Conservation (phyloP, 192 early-diverging fungal genomes). For the Bifiguratus adelaidae region DNA sequence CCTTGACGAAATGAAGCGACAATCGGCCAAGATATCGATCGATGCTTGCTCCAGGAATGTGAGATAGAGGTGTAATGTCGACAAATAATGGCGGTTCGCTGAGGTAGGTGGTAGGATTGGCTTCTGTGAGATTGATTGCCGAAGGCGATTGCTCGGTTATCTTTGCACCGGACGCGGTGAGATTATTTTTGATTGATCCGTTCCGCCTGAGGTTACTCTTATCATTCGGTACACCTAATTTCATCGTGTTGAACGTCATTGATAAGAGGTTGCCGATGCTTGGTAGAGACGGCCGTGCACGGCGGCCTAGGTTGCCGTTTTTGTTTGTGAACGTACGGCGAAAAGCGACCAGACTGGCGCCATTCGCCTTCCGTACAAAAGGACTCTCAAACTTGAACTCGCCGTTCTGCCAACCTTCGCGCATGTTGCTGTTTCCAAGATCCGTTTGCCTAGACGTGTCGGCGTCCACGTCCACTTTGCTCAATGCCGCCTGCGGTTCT, state of each 20-base stretch:
- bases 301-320: no score
- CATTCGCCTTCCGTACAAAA: no score
- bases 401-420: neutral
- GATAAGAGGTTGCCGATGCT: neutral
- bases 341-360: no score
- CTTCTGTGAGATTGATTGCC: slow-evolving; percentile 5
- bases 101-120: slow-evolving; percentile 4
- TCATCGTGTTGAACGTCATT: no score
- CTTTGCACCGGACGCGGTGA: neutral
- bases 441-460: no score
- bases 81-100: slow-evolving; percentile 19
- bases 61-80: slow-evolving; percentile 59
- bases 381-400: neutral
- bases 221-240: no score
- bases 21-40: slow-evolving; percentile 55
- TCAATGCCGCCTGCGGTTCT: slow-evolving; percentile 11
- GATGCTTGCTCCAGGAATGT: slow-evolving; percentile 40
- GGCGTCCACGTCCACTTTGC: neutral
- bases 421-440: no score
- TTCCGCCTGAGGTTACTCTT: no score
- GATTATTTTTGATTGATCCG: neutral
- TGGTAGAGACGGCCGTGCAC: neutral
- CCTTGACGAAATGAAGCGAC: slow-evolving; percentile 76
- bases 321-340: no score
- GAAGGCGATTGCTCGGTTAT: no score